Evolutionary conservation across 2,329 filamentous ascomycete species (phyloP).

Genomic region (Sphaerulina musiva): DNA sequence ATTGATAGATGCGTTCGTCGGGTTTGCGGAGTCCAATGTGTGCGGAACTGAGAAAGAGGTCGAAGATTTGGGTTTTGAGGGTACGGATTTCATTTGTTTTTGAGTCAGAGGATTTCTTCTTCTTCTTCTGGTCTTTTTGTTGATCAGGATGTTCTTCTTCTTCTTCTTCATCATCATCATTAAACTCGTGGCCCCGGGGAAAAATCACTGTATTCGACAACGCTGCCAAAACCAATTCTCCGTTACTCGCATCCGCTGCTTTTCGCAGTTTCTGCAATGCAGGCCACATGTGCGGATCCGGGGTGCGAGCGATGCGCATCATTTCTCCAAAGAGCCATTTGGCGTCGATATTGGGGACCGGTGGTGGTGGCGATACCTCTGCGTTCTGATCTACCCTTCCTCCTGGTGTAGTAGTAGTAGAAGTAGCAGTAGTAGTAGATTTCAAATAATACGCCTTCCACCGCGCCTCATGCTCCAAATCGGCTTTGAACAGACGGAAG

Average conservation of each 20-base stretch:
- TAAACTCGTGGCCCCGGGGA: conserved; percentile 64
- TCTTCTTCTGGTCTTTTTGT: conserved; percentile 38
- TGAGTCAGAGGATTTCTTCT: conserved; percentile 45
- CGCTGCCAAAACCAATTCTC: conserved; percentile 66
- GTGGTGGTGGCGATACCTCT: conserved; percentile 38
- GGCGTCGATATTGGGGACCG: conserved; percentile 66
- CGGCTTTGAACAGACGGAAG: conserved; percentile 67
- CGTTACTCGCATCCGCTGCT: conserved; percentile 26
- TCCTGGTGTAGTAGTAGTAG: no score
- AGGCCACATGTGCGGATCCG: conserved; percentile 84
- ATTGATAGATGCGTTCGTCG: conserved; percentile 70
- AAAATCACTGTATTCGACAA: conserved; percentile 88
- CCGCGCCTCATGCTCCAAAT: conserved; percentile 59
- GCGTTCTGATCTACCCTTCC: no score
- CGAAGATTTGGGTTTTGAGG: conserved; percentile 48
- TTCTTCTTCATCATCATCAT: conserved; percentile 38
- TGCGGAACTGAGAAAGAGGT: conserved; percentile 80
- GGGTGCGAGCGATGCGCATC: conserved; percentile 65
- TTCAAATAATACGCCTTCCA: conserved; percentile 58
- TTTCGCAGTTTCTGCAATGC: conserved; percentile 62
- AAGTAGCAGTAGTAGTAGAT: no score
- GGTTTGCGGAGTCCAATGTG: conserved; percentile 86
- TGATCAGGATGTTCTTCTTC: conserved; percentile 19
- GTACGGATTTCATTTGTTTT: conserved; percentile 38
- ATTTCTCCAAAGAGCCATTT: conserved; percentile 82